A percentile compares a stretch with the other conserved stretches of the same genome.
Conservation (phyloP, 2,329 filamentous ascomycete species). For the Colletotrichum limetticola region DNA sequence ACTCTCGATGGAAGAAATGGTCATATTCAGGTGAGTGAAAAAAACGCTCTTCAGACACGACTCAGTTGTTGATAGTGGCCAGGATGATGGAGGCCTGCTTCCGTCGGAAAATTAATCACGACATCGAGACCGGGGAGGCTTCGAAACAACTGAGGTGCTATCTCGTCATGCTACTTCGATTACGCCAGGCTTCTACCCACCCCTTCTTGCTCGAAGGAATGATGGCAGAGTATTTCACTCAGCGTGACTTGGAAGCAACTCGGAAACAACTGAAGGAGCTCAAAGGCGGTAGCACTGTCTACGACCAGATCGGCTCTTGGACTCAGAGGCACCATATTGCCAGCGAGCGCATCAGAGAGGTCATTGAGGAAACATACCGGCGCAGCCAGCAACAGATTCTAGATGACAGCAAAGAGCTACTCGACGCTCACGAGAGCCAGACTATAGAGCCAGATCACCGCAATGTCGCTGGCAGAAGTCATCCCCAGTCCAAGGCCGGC, state of each 20-base stretch:
- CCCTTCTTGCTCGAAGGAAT: slow-evolving; percentile 41
- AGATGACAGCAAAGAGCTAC: not conserved
- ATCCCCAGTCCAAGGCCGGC: not conserved
- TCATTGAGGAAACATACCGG: not conserved
- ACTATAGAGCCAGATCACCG: no score
- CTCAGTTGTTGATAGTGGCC: not conserved
- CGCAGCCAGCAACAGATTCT: not conserved
- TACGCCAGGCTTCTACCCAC: slow-evolving; percentile 42
- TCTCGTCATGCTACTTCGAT: not conserved
- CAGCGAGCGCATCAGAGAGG: not conserved
- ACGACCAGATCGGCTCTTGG: slow-evolving; percentile 23
- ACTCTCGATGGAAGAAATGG: slow-evolving; percentile 40
- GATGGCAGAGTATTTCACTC: not conserved
- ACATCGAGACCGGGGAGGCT: not conserved
- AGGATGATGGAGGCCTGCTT: slow-evolving; percentile 20
- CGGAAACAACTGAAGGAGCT: not conserved
- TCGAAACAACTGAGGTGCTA: not conserved
- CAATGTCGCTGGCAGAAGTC: not conserved
- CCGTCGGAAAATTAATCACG: not conserved
- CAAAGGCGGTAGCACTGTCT: not conserved
- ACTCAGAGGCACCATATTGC: not conserved
- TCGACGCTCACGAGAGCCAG: not conserved
- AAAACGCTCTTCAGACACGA: fast-evolving
- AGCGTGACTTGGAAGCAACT: not conserved
- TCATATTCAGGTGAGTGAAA: slow-evolving; percentile 39